phyloP scores from a whole-genome alignment of 257 asterid species.

The Jasminum sambac region DNA sequence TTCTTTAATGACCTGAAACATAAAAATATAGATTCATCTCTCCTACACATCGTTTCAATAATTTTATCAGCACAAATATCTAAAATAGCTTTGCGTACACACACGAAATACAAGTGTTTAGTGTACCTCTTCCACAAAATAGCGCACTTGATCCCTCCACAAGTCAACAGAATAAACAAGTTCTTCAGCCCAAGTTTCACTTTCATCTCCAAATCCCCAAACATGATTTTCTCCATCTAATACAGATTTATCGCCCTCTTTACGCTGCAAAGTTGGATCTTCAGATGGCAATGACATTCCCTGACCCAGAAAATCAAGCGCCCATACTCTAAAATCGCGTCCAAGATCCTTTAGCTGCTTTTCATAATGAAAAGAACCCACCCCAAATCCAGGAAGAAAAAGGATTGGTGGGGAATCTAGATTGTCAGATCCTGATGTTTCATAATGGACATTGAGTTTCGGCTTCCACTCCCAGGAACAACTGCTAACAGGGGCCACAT shows the following conservation, averaged over 20 bases:
- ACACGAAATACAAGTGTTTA: slow-evolving; percentile 1
- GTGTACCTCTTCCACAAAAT: slow-evolving; percentile 80
- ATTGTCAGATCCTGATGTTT: slow-evolving; percentile 74
- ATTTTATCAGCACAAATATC: slow-evolving; percentile 1
- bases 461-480: slow-evolving; percentile 90
- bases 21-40: slow-evolving; percentile 6
- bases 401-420: slow-evolving; percentile 70
- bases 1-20: slow-evolving; percentile 73
- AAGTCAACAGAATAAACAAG: slow-evolving; percentile 80
- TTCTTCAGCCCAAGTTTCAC: slow-evolving; percentile 83
- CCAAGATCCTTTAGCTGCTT: slow-evolving; percentile 94
- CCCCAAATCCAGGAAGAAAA: slow-evolving; percentile 96
- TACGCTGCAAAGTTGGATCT: slow-evolving; percentile 63
- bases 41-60: slow-evolving; percentile 13
- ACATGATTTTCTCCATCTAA: slow-evolving; percentile 38
- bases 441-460: slow-evolving; percentile 71
- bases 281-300: slow-evolving; percentile 81
- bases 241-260: slow-evolving; percentile 27
- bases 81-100: not conserved
- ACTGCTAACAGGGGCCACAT: slow-evolving; percentile 56
- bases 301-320: slow-evolving; percentile 89
- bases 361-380: slow-evolving; percentile 92
- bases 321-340: slow-evolving; percentile 70
- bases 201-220: slow-evolving; percentile 95
- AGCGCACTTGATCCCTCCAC: slow-evolving; percentile 85